Percentiles rank a stretch among this genome's conserved stretches.
Evolutionary conservation across 306 rosid species (phyloP).

Genomic region (Acmispon strigosus): DNA sequence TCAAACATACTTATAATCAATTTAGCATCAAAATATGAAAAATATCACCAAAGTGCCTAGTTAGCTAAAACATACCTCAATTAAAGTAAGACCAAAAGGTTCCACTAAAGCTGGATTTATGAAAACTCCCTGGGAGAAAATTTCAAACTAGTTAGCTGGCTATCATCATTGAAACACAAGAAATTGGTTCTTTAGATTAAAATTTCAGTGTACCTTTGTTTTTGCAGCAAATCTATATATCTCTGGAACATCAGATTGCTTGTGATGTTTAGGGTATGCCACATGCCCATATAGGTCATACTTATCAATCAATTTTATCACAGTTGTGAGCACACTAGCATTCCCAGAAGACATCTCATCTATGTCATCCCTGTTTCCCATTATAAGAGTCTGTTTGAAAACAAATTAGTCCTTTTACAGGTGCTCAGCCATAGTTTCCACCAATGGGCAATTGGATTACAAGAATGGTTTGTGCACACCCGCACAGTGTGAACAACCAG

Average conservation of each 20-base stretch:
- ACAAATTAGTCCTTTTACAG: slow-evolving; percentile 16
- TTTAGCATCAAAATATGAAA: slow-evolving; percentile 2
- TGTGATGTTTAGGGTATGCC: slow-evolving; percentile 92
- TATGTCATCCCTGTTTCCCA: slow-evolving; percentile 87
- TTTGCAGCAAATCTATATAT: slow-evolving; percentile 84
- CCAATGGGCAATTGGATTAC: background rate
- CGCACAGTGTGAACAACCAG: too few relatives aligned
- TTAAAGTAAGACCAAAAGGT: slow-evolving; percentile 90
- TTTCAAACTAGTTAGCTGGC: slow-evolving; percentile 17
- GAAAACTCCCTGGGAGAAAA: slow-evolving; percentile 73
- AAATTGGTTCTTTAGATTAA: background rate
- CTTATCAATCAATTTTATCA: slow-evolving; percentile 76
- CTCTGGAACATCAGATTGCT: slow-evolving; percentile 83
- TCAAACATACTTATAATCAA: background rate
- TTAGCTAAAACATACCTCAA: slow-evolving; percentile 54
- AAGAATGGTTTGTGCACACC: too few relatives aligned
- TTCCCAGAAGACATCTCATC: slow-evolving; percentile 80
- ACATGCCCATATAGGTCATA: slow-evolving; percentile 86
- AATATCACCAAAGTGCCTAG: background rate
- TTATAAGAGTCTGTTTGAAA: slow-evolving; percentile 57
- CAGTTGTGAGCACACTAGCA: slow-evolving; percentile 75
- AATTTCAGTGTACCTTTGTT: slow-evolving; percentile 53
- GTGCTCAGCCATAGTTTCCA: background rate
- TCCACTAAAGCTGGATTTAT: slow-evolving; percentile 91
- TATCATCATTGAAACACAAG: slow-evolving; percentile 1